phyloP scores from a whole-genome alignment of 108 stramenopile species.

The Cyclotella kingstonii region DNA sequence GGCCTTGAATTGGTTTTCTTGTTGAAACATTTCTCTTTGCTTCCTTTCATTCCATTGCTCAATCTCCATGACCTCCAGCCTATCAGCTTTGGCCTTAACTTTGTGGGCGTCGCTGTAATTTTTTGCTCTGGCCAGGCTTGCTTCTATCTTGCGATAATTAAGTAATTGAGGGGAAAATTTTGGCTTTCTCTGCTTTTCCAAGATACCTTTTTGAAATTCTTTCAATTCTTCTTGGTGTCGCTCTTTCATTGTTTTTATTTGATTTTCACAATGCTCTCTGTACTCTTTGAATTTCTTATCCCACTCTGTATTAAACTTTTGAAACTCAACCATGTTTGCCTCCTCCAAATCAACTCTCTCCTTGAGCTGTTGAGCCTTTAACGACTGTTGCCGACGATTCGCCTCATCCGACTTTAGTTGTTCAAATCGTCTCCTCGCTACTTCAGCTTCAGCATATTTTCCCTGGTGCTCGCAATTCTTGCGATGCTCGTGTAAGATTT shows the following conservation, averaged over 20 bases:
- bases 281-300: constrained; percentile 81
- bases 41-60: constrained; percentile 77
- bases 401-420: constrained; percentile 86
- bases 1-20: constrained; percentile 67
- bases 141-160: constrained; percentile 79
- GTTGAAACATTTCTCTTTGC: constrained; percentile 71
- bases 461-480: constrained; percentile 88
- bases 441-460: constrained; percentile 91
- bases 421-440: constrained; percentile 79
- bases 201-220: constrained; percentile 65
- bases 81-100: constrained; percentile 81
- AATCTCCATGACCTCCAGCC: constrained; percentile 71
- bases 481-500: constrained; percentile 84
- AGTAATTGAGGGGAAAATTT: constrained; percentile 80
- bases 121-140: constrained; percentile 74
- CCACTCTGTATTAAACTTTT: constrained; percentile 85
- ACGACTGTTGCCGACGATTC: constrained; percentile 72
- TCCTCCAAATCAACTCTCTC: constrained; percentile 89
- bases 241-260: constrained; percentile 69
- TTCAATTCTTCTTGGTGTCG: constrained; percentile 72
- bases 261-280: constrained; percentile 55
- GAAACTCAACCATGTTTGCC: constrained; percentile 90
- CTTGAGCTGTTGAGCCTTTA: constrained; percentile 77
- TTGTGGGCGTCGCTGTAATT: constrained; percentile 84
- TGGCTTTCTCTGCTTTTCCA: constrained; percentile 57